phyloP scores from a whole-genome alignment of 1,284 basidiomycete genomes.

The Cystobasidium sp. region DNA sequence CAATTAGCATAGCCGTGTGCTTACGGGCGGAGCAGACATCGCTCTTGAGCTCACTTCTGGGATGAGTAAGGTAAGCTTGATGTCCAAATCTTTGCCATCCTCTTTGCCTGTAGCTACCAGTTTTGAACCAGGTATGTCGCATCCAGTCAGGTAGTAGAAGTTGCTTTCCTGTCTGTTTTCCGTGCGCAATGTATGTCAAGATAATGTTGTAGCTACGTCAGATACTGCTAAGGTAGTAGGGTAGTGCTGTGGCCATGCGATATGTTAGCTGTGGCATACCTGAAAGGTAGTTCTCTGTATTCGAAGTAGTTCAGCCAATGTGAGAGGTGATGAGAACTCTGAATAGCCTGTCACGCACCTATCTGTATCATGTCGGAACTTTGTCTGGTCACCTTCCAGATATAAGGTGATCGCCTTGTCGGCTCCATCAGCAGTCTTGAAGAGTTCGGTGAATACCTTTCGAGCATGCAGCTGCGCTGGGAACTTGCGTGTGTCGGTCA shows the following conservation, averaged over 20 bases:
- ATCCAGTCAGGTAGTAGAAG: slow-evolving; percentile 84
- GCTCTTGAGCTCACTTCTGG: slow-evolving; percentile 11
- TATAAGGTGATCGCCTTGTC: slow-evolving; percentile 45
- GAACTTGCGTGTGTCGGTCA: slow-evolving; percentile 6
- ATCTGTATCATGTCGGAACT: slow-evolving; percentile 83
- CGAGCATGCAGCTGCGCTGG: slow-evolving; percentile 56
- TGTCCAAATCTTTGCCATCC: slow-evolving; percentile 48
- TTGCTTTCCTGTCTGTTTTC: slow-evolving; percentile 71
- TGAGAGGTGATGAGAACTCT: not conserved
- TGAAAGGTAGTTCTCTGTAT: slow-evolving; percentile 71
- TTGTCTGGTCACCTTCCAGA: slow-evolving; percentile 60
- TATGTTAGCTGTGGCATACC: slow-evolving; percentile 57
- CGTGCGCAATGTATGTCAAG: not conserved
- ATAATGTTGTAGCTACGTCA: slow-evolving; percentile 1
- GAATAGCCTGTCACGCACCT: slow-evolving; percentile 47
- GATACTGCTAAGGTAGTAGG: slow-evolving; percentile 3
- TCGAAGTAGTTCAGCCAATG: not conserved
- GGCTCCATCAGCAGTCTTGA: slow-evolving; percentile 50
- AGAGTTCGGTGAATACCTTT: slow-evolving; percentile 55
- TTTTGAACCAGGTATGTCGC: slow-evolving; percentile 70
- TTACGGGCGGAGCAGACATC: not conserved
- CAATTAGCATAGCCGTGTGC: no score
- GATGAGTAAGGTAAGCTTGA: slow-evolving; percentile 39
- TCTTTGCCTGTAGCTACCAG: slow-evolving; percentile 64
- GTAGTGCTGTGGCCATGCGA: not conserved